phyloP scores from a whole-genome alignment of 805 yeast species.

The Lipomyces spencermartinsiae region DNA sequence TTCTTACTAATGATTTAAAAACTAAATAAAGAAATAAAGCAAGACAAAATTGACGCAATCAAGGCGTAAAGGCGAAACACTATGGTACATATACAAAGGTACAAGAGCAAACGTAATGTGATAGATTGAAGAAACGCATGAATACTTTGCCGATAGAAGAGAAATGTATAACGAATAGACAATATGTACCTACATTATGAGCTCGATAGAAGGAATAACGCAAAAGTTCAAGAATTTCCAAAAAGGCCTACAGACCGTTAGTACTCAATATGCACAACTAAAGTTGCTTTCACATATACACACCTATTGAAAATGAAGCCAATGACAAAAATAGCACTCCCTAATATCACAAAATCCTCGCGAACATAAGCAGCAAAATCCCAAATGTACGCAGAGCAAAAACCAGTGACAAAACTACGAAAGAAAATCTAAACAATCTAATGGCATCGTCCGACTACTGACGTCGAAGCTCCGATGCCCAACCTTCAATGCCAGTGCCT shows the following conservation, averaged over 20 bases:
- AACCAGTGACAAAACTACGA: not conserved
- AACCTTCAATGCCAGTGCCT: conserved; percentile 92
- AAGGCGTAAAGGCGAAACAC: not conserved
- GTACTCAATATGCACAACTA: not conserved
- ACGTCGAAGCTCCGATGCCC: conserved; percentile 70
- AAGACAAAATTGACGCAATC: not conserved
- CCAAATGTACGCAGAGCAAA: not conserved
- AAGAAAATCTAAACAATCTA: not conserved
- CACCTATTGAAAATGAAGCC: not conserved
- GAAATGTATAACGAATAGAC: not conserved
- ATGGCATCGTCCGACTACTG: conserved; percentile 12
- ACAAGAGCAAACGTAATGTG: not conserved
- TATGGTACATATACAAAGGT: not conserved
- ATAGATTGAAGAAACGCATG: not conserved
- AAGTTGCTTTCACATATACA: not conserved
- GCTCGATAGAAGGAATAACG: not conserved
- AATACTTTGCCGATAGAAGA: not conserved
- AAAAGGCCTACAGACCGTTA: not conserved
- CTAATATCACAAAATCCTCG: conserved; percentile 2
- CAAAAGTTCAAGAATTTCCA: not conserved
- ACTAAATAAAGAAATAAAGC: not conserved
- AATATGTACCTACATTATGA: not conserved
- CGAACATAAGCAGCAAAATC: not conserved
- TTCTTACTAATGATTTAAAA: not conserved
- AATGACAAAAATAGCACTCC: not conserved